These are phyloP conservation scores for Tothia fuscella DNA, from an alignment of 2,329 filamentous ascomycete species.

Conservation along the genomic window DNA sequence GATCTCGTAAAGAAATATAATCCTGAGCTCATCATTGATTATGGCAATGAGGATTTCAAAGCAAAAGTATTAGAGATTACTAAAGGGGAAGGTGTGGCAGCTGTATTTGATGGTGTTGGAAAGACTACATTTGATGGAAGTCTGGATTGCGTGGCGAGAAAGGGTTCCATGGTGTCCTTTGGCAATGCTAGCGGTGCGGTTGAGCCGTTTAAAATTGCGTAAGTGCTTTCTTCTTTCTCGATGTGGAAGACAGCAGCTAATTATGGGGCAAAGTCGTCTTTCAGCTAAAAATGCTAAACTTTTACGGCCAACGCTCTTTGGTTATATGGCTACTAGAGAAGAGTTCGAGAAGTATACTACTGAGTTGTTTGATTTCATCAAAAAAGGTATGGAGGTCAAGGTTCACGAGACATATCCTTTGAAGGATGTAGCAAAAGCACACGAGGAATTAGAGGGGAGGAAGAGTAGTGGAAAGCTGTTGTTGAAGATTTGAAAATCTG, in stretches of 20 bases:
- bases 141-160: constrained; percentile 60
- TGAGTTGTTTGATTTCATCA: constrained; percentile 63
- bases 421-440: constrained; percentile 58
- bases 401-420: constrained; percentile 71
- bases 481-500: constrained; percentile 41
- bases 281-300: constrained; percentile 66
- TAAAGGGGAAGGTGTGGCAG: constrained; percentile 57
- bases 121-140: constrained; percentile 73
- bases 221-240: constrained; percentile 24
- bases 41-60: constrained; percentile 46
- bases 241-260: not conserved
- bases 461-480: constrained; percentile 78
- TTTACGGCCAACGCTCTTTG: constrained; percentile 60
- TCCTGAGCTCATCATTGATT: constrained; percentile 61
- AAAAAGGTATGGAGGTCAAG: constrained; percentile 54
- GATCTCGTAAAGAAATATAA: constrained; percentile 57
- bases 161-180: constrained; percentile 67
- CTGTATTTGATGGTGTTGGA: constrained; percentile 78
- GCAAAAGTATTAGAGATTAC: constrained; percentile 59
- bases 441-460: constrained; percentile 67
- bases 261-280: constrained; percentile 36
- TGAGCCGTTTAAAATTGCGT: constrained; percentile 51
- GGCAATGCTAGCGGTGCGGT: constrained; percentile 74
- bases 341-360: constrained; percentile 59
- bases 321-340: constrained; percentile 56